Conservation (phyloP, 2,329 filamentous ascomycete genomes). For the Diplocarpon mali region DNA sequence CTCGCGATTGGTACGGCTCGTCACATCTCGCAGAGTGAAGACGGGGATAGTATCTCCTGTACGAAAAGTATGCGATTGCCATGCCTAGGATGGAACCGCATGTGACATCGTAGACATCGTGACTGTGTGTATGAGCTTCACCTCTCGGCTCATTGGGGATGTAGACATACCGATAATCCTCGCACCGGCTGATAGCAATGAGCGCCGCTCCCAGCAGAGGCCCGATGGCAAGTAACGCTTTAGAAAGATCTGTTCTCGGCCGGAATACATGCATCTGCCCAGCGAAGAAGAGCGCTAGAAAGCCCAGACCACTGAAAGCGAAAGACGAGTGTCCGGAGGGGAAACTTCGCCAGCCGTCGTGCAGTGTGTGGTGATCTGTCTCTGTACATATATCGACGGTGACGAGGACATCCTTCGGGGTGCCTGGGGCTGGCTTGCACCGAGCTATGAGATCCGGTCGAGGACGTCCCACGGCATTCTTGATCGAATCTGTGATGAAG, state of each 20-base stretch:
- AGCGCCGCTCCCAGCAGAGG: conserved; percentile 53
- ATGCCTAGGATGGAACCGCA: conserved; percentile 50
- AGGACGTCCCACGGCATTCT: conserved; percentile 61
- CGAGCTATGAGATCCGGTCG: conserved; percentile 82
- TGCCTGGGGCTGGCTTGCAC: conserved; percentile 55
- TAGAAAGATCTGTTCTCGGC: conserved; percentile 37
- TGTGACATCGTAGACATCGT: conserved; percentile 60
- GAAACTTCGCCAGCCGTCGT: conserved; percentile 79
- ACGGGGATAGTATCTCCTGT: conserved; percentile 51
- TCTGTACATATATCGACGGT: conserved; percentile 64
- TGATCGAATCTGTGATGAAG: conserved; percentile 82
- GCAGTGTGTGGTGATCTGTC: conserved; percentile 53
- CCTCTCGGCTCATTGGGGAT: neutral
- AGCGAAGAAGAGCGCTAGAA: conserved; percentile 57
- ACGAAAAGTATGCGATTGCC: conserved; percentile 52
- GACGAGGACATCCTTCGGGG: conserved; percentile 42
- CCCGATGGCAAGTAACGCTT: conserved; percentile 44
- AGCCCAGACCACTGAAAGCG: conserved; percentile 68
- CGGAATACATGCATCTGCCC: conserved; percentile 51
- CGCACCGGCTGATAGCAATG: conserved; percentile 57
- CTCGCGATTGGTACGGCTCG: conserved; percentile 41
- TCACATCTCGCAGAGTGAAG: conserved; percentile 42
- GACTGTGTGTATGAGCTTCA: conserved; percentile 24
- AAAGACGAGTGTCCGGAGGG: conserved; percentile 73
- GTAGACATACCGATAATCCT: conserved; percentile 45